phyloP scores from a whole-genome alignment of 2,329 filamentous ascomycete species.

The Colletotrichum musicola region DNA sequence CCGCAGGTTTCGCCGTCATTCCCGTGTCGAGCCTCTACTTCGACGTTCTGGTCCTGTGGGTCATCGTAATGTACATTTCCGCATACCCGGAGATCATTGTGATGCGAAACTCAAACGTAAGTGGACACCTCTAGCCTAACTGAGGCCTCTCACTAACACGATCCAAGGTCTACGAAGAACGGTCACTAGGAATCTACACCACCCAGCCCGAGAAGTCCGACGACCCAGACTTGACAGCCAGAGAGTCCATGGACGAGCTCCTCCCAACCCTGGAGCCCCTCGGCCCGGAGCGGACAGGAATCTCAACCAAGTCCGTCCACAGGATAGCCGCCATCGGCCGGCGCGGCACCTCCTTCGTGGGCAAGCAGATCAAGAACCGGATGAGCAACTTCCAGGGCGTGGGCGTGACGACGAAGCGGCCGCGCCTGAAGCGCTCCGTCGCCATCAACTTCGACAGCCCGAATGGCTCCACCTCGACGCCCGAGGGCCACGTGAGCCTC shows the following conservation, averaged over 20 bases:
- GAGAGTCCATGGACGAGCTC: slow-evolving; percentile 44
- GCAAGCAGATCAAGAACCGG: slow-evolving; percentile 64
- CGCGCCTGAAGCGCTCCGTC: slow-evolving; percentile 30
- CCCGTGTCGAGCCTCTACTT: slow-evolving; percentile 68
- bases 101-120: slow-evolving; percentile 68
- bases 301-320: slow-evolving; percentile 57
- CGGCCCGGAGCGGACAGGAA: slow-evolving; percentile 48
- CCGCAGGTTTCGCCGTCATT: slow-evolving; percentile 75
- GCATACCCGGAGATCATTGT: slow-evolving; percentile 73
- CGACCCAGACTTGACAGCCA: slow-evolving; percentile 45
- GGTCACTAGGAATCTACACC: slow-evolving; percentile 71
- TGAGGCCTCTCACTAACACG: not conserved
- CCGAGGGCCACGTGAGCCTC: slow-evolving; percentile 59
- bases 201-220: slow-evolving; percentile 46
- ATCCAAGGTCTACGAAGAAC: slow-evolving; percentile 76
- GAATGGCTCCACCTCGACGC: slow-evolving; percentile 37
- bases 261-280: slow-evolving; percentile 4
- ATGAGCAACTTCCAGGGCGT: slow-evolving; percentile 59
- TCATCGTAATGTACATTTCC: slow-evolving; percentile 76
- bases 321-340: slow-evolving; percentile 39
- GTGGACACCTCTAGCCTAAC: not conserved
- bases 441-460: slow-evolving; percentile 26
- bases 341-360: slow-evolving; percentile 59
- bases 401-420: slow-evolving; percentile 48
- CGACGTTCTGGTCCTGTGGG: slow-evolving; percentile 70